Conservation (phyloP, 2,329 filamentous ascomycete genomes). For the Cercospora beticola region DNA sequence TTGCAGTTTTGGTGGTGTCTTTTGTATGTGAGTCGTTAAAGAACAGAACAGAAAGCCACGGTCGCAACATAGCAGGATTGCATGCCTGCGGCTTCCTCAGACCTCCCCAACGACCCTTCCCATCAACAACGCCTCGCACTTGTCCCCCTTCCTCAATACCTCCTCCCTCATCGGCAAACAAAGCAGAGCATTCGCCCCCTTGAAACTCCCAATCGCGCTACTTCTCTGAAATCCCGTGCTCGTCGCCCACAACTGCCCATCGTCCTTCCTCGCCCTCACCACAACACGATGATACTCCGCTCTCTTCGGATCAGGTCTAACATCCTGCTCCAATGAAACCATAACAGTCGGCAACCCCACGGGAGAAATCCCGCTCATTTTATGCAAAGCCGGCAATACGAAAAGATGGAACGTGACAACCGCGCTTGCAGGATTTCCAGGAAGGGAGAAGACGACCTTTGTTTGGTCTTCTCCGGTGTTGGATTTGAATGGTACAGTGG, state of each 20-base stretch:
- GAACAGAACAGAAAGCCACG: no score
- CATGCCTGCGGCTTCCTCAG: not conserved
- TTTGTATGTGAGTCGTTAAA: no score
- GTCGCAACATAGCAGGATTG: no score
- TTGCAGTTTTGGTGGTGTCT: no score
- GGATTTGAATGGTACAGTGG: conserved; percentile 69
- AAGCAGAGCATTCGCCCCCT: conserved; percentile 82
- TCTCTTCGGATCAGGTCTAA: conserved; percentile 70
- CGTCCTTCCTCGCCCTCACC: conserved; percentile 57
- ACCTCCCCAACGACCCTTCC: conserved; percentile 44
- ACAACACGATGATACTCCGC: conserved; percentile 89
- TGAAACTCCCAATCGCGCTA: conserved; percentile 83
- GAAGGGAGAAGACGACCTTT: conserved; percentile 82
- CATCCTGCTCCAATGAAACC: conserved; percentile 69
- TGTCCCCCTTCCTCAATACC: conserved; percentile 65
- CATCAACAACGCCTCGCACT: conserved; percentile 79
- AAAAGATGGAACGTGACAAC: conserved; percentile 93
- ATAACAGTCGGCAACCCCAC: conserved; percentile 70
- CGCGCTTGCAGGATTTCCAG: conserved; percentile 90
- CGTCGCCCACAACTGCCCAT: conserved; percentile 69
- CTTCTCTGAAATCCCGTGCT: conserved; percentile 92
- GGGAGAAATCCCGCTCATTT: conserved; percentile 66
- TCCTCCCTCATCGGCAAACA: conserved; percentile 68
- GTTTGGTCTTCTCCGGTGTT: conserved; percentile 55
- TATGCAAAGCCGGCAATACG: conserved; percentile 81